phyloP scores from a whole-genome alignment of 2,329 filamentous ascomycete species.

The Nectriaceae sp. region DNA sequence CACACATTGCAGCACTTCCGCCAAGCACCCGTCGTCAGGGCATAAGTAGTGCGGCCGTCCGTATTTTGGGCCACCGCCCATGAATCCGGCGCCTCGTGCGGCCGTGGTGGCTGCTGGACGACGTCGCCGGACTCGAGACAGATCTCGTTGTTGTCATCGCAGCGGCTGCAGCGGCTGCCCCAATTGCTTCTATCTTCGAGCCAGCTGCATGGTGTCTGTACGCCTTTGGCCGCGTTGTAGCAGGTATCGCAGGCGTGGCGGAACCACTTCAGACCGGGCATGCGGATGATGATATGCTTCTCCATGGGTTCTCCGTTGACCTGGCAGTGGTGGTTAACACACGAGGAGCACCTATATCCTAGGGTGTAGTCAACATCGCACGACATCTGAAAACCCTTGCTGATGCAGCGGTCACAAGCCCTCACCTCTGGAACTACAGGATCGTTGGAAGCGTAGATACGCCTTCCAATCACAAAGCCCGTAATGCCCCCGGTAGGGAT shows the following conservation, averaged over 20 bases:
- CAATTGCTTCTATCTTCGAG: constrained; percentile 5
- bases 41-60: not conserved
- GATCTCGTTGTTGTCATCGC: not conserved
- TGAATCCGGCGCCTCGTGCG: not conserved
- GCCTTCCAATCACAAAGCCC: not conserved
- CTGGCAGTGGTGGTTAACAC: not conserved
- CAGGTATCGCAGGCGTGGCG: not conserved
- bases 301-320: not conserved
- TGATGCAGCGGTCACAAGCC: constrained; percentile 32
- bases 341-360: not conserved
- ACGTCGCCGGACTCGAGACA: not conserved
- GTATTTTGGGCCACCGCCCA: not conserved
- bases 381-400: constrained; percentile 5
- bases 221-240: not conserved
- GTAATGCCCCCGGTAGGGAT: not conserved
- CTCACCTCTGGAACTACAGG: constrained; percentile 4
- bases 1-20: not conserved
- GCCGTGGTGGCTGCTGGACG: not conserved
- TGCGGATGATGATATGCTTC: not conserved
- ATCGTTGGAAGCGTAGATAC: constrained; percentile 25
- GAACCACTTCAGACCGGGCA: not conserved
- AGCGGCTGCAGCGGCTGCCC: not conserved
- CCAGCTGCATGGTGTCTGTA: not conserved
- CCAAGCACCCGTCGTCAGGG: not conserved
- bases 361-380: not conserved